Evolutionary conservation across 1,284 basidiomycete genomes (phyloP), one percentile per base, ranked within the genome.

Genomic region (Somion occarium): DNA sequence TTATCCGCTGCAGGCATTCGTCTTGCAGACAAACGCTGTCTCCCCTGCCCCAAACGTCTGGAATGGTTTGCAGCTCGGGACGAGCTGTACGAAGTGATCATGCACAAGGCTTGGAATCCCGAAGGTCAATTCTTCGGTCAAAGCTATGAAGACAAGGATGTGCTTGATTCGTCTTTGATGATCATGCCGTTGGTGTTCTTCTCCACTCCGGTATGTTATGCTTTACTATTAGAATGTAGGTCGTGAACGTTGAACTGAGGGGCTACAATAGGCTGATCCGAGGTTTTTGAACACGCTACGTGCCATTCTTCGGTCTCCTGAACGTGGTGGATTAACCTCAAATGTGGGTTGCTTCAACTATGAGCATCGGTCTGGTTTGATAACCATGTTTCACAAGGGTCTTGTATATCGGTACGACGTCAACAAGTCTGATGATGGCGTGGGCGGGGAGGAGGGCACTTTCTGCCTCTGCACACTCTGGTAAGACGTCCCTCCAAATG

Each of bases 101-200:
- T 93, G 87, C 66, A 76, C 18, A 85, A 86, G 60, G 88, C 87
- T 0, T 93, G 85, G 84, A 86, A 91, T 66, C 65, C 76, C 25
- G 75, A 83, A 42, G 67, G 75, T 60, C 73, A 80, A 63, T 79
- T 75, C 65, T 92, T 92, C 59, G 84, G 80, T 13, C 88, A 91
- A 67, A 84, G 85, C 64, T 91, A 88, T 62, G 88, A 91, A 59
- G 85, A 89, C 46, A 79, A 73, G 1, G 73, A 83, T 34, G 73
- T 84, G 7, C 65, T 91, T 22, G 87, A 91, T 62, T 84, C 86
- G 19, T 80, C 88, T 15, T 79, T 91, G 49, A 73, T 91, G 42
- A 88, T 91, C 58, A 91, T 91, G 87, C 88, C 86, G 0, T 73
- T 91, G 39, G 88, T 93, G 26, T 95, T 96, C 75, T 95, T 95